These are phyloP conservation scores for Aspergillus bridgeri DNA, from an alignment of 495 filamentous ascomycete species.

Conservation along the genomic window DNA sequence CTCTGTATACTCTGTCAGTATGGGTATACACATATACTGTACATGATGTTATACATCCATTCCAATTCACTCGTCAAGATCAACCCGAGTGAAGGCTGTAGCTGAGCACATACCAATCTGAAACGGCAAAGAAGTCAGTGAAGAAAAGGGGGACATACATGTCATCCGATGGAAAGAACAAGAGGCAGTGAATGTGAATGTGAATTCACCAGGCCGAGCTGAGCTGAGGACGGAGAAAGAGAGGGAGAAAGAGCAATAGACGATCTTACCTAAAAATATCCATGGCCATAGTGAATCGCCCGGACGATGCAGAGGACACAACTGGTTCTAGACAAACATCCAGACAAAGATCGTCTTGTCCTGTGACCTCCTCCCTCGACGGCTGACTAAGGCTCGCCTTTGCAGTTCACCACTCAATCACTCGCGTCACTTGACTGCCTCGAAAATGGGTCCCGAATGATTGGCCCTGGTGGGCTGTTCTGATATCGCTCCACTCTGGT, in stretches of 20 bases:
- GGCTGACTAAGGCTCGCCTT: slow-evolving; percentile 19
- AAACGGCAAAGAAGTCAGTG: no score
- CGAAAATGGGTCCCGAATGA: slow-evolving; percentile 22
- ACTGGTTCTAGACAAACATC: slow-evolving; percentile 24
- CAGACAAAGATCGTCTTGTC: slow-evolving; percentile 21
- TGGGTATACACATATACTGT: background rate
- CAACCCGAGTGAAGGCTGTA: background rate
- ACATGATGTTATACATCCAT: background rate
- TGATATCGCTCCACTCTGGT: slow-evolving; percentile 20
- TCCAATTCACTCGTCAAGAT: background rate
- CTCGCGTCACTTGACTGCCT: slow-evolving; percentile 24
- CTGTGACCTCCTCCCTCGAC: slow-evolving; percentile 19
- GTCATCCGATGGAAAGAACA: background rate
- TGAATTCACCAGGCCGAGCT: background rate
- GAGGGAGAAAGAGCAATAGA: background rate
- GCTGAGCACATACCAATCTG: background rate
- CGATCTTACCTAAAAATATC: slow-evolving; percentile 5
- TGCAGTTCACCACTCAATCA: slow-evolving; percentile 13
- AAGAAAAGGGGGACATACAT: background rate
- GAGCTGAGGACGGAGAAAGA: no score
- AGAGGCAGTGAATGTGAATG: no score
- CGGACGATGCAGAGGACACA: slow-evolving; percentile 4
- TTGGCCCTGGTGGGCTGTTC: slow-evolving; percentile 13
- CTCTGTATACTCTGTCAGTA: no score
- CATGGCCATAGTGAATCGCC: background rate